Conservation (phyloP, 768 basidiomycete species). For the Rhizopogon vulgaris region DNA sequence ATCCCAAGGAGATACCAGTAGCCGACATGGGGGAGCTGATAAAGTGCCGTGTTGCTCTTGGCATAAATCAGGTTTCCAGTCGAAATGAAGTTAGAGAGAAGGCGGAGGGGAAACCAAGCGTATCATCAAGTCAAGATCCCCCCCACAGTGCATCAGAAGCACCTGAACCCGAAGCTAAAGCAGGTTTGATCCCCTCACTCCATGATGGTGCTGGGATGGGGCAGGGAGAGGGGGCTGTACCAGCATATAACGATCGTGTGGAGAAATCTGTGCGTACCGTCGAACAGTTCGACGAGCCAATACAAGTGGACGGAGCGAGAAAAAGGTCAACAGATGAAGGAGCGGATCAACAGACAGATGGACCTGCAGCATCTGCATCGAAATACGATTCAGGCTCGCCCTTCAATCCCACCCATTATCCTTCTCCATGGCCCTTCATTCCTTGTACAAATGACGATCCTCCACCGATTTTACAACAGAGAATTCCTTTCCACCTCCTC, state of each 20-base stretch:
- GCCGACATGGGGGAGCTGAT: conserved; percentile 15
- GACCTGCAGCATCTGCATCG: background rate
- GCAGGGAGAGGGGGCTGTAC: background rate
- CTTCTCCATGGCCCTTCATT: conserved; percentile 33
- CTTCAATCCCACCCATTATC: conserved; percentile 32
- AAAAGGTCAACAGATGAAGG: background rate
- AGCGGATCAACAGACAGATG: background rate
- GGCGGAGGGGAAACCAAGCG: background rate
- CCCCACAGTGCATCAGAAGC: background rate
- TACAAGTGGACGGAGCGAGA: too few relatives aligned
- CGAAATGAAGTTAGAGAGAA: background rate
- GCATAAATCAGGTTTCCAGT: background rate
- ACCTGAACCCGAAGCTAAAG: background rate
- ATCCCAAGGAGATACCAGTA: conserved; percentile 12
- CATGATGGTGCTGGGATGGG: background rate
- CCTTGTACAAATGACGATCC: conserved; percentile 27
- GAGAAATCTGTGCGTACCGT: background rate
- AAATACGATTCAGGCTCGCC: conserved; percentile 9
- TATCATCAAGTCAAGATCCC: background rate
- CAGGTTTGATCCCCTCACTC: background rate
- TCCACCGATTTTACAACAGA: conserved; percentile 26
- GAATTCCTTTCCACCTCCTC: conserved; percentile 28
- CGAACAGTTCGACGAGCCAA: background rate
- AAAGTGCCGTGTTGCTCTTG: background rate
- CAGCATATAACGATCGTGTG: background rate